Percentiles rank a stretch among this genome's conserved stretches.
phyloP scores from a whole-genome alignment of 257 asterid species.

The Plantago ovata region DNA sequence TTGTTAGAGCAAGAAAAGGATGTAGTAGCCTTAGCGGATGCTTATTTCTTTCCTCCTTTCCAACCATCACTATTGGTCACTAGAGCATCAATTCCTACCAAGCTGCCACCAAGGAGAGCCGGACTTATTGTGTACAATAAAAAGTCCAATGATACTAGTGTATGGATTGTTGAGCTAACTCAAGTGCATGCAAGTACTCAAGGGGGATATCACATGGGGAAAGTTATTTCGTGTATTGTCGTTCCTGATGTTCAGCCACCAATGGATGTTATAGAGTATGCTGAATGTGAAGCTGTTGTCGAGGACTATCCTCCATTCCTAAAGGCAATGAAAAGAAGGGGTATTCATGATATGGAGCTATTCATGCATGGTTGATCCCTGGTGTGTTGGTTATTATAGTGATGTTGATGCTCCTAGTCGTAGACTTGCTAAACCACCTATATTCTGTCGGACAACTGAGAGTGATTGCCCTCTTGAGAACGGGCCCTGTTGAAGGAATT shows the following conservation, averaged over 20 bases:
- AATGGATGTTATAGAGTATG: constrained; percentile 94
- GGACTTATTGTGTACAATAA: constrained; percentile 78
- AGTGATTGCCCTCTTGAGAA: constrained; percentile 95
- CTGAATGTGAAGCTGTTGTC: constrained; percentile 94
- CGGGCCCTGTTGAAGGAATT: too few relatives aligned
- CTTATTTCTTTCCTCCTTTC: too few relatives aligned
- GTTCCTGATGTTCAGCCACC: constrained; percentile 95
- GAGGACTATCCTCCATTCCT: constrained; percentile 83
- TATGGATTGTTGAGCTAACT: constrained; percentile 88
- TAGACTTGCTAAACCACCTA: constrained; percentile 56
- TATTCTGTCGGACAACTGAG: constrained; percentile 72
- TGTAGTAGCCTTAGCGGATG: constrained; percentile 89
- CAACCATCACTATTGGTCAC: too few relatives aligned
- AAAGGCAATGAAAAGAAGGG: constrained; percentile 98
- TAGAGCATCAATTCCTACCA: constrained; percentile 70
- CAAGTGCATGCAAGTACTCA: constrained; percentile 93
- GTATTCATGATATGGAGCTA: constrained; percentile 94
- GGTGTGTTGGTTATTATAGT: constrained; percentile 58
- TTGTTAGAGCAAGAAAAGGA: constrained; percentile 88
- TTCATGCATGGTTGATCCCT: constrained; percentile 99
- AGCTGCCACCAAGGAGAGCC: constrained; percentile 93
- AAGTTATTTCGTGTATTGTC: constrained; percentile 63
- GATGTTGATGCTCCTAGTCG: too few relatives aligned
- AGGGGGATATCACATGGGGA: constrained; percentile 94
- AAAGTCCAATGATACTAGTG: constrained; percentile 81